A percentile compares a stretch with the other conserved stretches of the same genome.
Evolutionary conservation across 2,329 filamentous ascomycete species (phyloP).

Genomic region (Botryotinia narcissicola): DNA sequence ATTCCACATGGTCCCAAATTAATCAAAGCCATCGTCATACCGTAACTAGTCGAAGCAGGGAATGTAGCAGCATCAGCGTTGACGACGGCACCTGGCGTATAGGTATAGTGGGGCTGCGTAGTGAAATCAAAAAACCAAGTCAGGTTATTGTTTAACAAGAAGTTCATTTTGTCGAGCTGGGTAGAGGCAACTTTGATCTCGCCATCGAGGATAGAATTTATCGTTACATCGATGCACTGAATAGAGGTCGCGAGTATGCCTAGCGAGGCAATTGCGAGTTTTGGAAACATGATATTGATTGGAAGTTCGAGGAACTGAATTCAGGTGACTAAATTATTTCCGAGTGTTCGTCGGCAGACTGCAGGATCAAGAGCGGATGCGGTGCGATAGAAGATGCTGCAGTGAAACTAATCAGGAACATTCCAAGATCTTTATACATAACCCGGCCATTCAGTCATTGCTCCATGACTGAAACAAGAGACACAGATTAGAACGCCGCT

Average conservation of each 20-base stretch:
- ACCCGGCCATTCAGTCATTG: neutral
- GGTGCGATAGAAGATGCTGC: neutral
- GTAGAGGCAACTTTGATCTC: slow-evolving; percentile 44
- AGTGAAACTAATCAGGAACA: slow-evolving; percentile 10
- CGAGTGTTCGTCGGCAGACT: slow-evolving; percentile 2
- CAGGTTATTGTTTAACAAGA: slow-evolving; percentile 43
- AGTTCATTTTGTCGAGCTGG: slow-evolving; percentile 45
- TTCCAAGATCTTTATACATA: slow-evolving; percentile 1
- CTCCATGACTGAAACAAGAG: neutral
- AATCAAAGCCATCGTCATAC: slow-evolving; percentile 48
- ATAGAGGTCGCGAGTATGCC: slow-evolving; percentile 22
- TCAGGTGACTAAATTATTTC: neutral
- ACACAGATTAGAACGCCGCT: neutral
- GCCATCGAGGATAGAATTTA: slow-evolving; percentile 42
- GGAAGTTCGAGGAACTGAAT: neutral
- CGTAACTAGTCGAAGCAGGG: slow-evolving; percentile 47
- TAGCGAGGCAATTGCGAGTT: neutral
- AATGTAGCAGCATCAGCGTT: slow-evolving; percentile 53
- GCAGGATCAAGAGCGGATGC: slow-evolving; percentile 2
- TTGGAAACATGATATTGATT: slow-evolving; percentile 1
- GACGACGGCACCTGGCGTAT: slow-evolving; percentile 47
- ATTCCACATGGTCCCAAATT: slow-evolving; percentile 52
- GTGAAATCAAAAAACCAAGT: slow-evolving; percentile 51
- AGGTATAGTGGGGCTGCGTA: slow-evolving; percentile 43
- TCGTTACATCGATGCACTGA: slow-evolving; percentile 41